Conservation (phyloP, 176 grass and related monocot species). For the Triticum urartu region DNA sequence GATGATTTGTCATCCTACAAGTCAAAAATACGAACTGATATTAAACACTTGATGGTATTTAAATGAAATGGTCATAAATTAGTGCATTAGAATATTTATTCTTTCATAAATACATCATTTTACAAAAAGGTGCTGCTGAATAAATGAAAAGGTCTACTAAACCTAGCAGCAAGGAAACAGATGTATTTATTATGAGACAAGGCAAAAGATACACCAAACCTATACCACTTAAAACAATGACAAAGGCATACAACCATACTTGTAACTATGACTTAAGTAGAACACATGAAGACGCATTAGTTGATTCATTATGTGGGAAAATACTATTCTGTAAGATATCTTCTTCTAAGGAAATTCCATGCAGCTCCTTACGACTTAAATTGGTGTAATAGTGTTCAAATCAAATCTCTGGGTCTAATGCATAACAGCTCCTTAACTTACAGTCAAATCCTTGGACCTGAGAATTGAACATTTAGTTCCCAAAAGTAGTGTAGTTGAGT, state of each 20-base stretch:
- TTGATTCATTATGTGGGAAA: background rate
- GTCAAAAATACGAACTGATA: conserved; percentile 16
- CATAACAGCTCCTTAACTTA: background rate
- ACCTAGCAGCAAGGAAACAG: background rate
- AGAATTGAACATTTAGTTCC: background rate
- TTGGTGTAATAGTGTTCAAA: background rate
- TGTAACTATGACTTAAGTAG: background rate
- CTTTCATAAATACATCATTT: background rate
- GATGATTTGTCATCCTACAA: conserved; percentile 51
- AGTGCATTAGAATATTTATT: background rate
- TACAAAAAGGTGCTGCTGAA: background rate
- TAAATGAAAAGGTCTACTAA: background rate
- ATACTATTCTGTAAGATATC: background rate
- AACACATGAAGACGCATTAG: background rate
- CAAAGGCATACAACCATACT: background rate
- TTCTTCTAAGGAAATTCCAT: background rate
- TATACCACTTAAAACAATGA: conserved; percentile 2
- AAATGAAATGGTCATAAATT: background rate
- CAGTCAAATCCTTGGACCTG: background rate
- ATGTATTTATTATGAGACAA: background rate
- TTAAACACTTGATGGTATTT: background rate
- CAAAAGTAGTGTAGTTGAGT: background rate
- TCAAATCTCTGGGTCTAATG: too few species aligned
- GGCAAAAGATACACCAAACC: background rate
- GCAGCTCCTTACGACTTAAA: background rate